phyloP scores from a whole-genome alignment of 441 rosid genomes.

The Geranium incanum region DNA sequence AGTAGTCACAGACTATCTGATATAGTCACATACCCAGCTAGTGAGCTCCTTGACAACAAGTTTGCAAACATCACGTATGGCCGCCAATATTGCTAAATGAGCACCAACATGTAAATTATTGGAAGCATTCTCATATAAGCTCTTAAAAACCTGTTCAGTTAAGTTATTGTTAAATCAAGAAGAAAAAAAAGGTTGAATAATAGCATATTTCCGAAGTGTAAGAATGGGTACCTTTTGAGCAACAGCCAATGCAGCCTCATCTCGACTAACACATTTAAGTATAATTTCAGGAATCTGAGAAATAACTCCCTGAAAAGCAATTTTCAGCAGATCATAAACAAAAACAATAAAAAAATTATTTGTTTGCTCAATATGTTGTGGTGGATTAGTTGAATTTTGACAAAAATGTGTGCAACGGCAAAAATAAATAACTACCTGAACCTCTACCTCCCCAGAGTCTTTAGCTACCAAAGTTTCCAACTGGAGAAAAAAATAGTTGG shows the following conservation, averaged over 20 bases:
- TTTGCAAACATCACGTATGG: constrained; percentile 95
- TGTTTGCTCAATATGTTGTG: neutral
- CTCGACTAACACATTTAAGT: constrained; percentile 89
- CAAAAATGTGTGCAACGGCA: neutral
- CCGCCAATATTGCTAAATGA: constrained; percentile 80
- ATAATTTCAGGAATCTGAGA: constrained; percentile 95
- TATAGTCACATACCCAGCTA: constrained; percentile 69
- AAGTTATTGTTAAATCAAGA: constrained; percentile 11
- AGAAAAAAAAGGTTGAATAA: neutral
- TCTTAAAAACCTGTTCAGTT: constrained; percentile 66
- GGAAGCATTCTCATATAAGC: constrained; percentile 80
- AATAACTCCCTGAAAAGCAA: constrained; percentile 53
- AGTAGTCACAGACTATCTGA: neutral
- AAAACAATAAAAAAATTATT: neutral
- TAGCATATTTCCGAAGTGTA: neutral
- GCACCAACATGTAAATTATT: constrained; percentile 69
- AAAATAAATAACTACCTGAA: constrained; percentile 51
- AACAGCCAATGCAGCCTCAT: constrained; percentile 95
- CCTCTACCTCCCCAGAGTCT: constrained; percentile 70
- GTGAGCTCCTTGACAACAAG: constrained; percentile 97
- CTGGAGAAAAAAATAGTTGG: constrained; percentile 34
- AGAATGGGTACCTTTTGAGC: constrained; percentile 65
- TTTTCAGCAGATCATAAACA: neutral
- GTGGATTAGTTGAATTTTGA: neutral
- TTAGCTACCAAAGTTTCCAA: constrained; percentile 68